Evolutionary conservation across 2,329 filamentous ascomycete genomes (phyloP).

Genomic region (Trichophyton benhamiae): DNA sequence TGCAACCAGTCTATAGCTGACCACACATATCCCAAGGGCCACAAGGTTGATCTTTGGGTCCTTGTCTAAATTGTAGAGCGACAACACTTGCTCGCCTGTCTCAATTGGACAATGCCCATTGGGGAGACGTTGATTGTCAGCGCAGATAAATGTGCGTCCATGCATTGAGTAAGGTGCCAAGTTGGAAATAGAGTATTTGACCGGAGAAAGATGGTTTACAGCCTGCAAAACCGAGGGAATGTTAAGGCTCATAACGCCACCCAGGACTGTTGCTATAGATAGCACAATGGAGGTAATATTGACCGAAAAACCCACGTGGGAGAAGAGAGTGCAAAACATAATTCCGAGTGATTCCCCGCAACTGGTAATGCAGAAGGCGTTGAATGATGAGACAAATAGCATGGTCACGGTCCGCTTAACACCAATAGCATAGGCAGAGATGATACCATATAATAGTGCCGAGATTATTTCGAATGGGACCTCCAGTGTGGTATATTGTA

Average conservation of each 20-base stretch:
- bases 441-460: slow-evolving; percentile 52
- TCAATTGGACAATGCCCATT: slow-evolving; percentile 52
- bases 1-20: slow-evolving; percentile 51
- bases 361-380: slow-evolving; percentile 59
- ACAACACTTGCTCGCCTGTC: slow-evolving; percentile 54
- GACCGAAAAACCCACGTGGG: slow-evolving; percentile 63
- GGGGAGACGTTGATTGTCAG: slow-evolving; percentile 45
- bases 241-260: slow-evolving; percentile 57
- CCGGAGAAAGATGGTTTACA: slow-evolving; percentile 59
- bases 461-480: slow-evolving; percentile 58
- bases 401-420: slow-evolving; percentile 50
- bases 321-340: slow-evolving; percentile 66
- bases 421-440: slow-evolving; percentile 53
- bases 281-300: slow-evolving; percentile 60
- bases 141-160: slow-evolving; percentile 52
- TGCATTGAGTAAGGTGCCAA: slow-evolving; percentile 54
- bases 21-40: slow-evolving; percentile 49
- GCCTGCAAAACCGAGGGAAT: slow-evolving; percentile 54
- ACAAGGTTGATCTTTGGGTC: slow-evolving; percentile 50
- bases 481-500: slow-evolving; percentile 58
- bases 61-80: slow-evolving; percentile 54
- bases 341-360: slow-evolving; percentile 68
- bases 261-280: slow-evolving; percentile 58
- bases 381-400: slow-evolving; percentile 56
- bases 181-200: slow-evolving; percentile 57